Conservation (phyloP, 2,329 filamentous ascomycete species). For the Scleromitrula shiraiana region DNA sequence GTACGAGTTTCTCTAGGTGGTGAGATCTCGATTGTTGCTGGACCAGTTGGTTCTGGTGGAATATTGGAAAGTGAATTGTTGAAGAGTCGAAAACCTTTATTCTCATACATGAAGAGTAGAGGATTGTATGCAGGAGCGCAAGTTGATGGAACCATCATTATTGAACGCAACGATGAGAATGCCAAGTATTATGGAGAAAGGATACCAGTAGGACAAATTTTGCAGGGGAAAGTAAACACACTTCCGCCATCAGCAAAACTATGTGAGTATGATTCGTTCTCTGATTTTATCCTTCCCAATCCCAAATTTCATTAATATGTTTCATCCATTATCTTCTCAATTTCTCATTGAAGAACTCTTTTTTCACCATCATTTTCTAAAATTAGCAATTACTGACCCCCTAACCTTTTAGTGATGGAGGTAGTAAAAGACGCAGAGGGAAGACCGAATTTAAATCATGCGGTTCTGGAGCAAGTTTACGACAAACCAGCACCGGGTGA, state of each 20-base stretch:
- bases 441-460: conserved; percentile 53
- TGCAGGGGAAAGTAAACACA: conserved; percentile 28
- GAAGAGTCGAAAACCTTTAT: conserved; percentile 60
- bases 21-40: conserved; percentile 68
- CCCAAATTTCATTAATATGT: too few relatives aligned
- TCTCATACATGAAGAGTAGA: conserved; percentile 79
- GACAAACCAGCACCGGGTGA: conserved; percentile 9
- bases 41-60: conserved; percentile 70
- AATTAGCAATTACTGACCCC: too few relatives aligned
- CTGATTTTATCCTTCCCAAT: too few relatives aligned
- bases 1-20: conserved; percentile 73
- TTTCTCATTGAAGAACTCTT: too few relatives aligned
- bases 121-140: conserved; percentile 81
- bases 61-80: conserved; percentile 21
- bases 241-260: conserved; percentile 31
- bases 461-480: conserved; percentile 33
- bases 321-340: too few relatives aligned
- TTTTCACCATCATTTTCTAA: too few relatives aligned
- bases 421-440: conserved; percentile 84
- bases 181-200: conserved; percentile 69
- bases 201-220: conserved; percentile 50
- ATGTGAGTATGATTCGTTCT: too few relatives aligned
- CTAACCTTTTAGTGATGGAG: too few relatives aligned
- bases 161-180: conserved; percentile 78
- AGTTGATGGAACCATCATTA: conserved; percentile 75